phyloP scores from a whole-genome alignment of 345 rosid genomes.

The Salix koriyanagi region DNA sequence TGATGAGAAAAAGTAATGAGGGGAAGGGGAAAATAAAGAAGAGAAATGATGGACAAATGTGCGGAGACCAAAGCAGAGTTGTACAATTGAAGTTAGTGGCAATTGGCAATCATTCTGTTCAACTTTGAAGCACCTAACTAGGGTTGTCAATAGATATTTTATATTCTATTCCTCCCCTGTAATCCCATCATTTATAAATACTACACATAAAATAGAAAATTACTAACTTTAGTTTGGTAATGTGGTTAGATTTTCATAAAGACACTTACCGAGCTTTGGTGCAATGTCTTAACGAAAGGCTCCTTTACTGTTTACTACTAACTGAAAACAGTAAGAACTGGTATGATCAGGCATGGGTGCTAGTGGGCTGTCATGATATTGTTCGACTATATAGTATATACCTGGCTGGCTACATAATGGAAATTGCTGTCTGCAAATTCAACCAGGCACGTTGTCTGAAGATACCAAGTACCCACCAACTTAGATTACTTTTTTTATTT shows the following conservation, averaged over 20 bases:
- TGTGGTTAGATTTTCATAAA: background rate
- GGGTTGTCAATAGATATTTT: conserved; percentile 15
- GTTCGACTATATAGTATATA: background rate
- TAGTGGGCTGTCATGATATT: background rate
- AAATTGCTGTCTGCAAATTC: background rate
- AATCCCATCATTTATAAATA: background rate
- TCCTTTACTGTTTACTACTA: background rate
- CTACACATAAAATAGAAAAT: background rate
- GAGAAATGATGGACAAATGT: conserved; percentile 10
- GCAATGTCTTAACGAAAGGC: background rate
- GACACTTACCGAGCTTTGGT: background rate
- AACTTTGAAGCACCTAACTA: conserved; percentile 27
- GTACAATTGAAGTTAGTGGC: conserved; percentile 41
- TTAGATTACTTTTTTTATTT: background rate
- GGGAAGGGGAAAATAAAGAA: conserved; percentile 19
- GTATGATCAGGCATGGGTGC: background rate
- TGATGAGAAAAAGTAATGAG: background rate
- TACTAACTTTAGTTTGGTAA: background rate
- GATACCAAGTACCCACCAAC: background rate
- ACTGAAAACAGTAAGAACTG: background rate
- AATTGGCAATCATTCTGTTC: conserved; percentile 32
- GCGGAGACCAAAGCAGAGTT: conserved; percentile 29
- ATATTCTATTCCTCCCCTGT: background rate
- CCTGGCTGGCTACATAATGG: background rate
- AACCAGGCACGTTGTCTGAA: background rate